Evolutionary conservation across 2,329 filamentous ascomycete genomes (phyloP), one percentile per base, ranked within the genome.

Genomic region (Pyrenochaeta sp.): DNA sequence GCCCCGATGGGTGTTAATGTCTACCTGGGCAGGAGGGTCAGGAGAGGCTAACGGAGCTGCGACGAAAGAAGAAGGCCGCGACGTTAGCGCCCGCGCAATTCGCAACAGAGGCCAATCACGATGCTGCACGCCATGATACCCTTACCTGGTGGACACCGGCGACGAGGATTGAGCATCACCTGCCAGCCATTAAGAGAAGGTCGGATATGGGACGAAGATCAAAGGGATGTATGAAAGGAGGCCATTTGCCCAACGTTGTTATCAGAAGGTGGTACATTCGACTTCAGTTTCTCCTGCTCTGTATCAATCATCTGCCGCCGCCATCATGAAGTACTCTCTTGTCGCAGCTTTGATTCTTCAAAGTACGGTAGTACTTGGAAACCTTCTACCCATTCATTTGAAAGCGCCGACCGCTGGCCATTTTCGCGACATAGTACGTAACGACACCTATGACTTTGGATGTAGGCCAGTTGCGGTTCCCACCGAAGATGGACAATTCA

Each of bases 391-490:
- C 40, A 63, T 73, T 23, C 64, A 69, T 33, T 62, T 73, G 60
- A 70, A 65, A 41, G 70, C 68, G n/a, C 70, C 70, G 7, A 61
- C 64, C 0, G 51, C 68, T 7, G 58, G 51, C 4, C 69, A 74
- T 54, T 73, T 73, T 37, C 46, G 56, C 15, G 71, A 73, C 32
- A 66, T 74, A 21, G 70, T 74, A 12, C 64, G 65, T 54, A 74
- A 74, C 41, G 68, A 69, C 45, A 72, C 69, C 7, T 71, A 69
- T 53, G 71, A 74, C 57, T 68, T 73, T 51, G 71, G 71, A 35
- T 74, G 71, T 61, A 58, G 68, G 46, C 64, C 71, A n/a, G 54
- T 68, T 51, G 71, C 69, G 15, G 59, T 68, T 32, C 66, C 68
- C 2, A 61, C 65, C 10, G 58, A 69, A 4, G 66, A 72, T 53